Conservation (phyloP, 768 basidiomycete species). For the Sarcomyxa edulis region DNA sequence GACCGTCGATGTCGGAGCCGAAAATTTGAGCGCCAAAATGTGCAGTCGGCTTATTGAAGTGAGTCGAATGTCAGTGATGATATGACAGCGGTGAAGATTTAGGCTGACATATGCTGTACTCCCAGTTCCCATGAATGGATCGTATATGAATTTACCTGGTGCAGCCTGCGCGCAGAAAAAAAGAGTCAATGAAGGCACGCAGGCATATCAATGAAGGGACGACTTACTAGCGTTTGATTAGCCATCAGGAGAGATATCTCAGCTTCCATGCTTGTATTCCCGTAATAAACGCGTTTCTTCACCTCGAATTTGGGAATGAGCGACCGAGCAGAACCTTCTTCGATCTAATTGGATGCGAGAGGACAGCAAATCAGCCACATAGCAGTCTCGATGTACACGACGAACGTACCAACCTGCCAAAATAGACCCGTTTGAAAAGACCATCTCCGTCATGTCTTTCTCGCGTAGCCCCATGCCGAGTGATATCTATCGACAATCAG, state of each 20-base stretch:
- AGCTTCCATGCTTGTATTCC: slow-evolving; percentile 97
- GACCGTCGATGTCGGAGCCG: slow-evolving; percentile 95
- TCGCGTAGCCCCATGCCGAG: slow-evolving; percentile 37
- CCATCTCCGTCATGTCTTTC: slow-evolving; percentile 55
- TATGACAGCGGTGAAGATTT: slow-evolving; percentile 3
- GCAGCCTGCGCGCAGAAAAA: slow-evolving; percentile 53
- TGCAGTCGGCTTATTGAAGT: slow-evolving; percentile 59
- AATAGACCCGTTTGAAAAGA: slow-evolving; percentile 67
- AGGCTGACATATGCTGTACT: slow-evolving; percentile 75
- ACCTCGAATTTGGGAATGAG: slow-evolving; percentile 75
- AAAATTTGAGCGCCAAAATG: slow-evolving; percentile 84
- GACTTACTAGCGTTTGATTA: slow-evolving; percentile 79
- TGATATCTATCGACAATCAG: slow-evolving; percentile 34
- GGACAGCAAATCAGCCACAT: slow-evolving; percentile 1
- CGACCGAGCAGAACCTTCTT: slow-evolving; percentile 61
- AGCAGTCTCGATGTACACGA: not conserved
- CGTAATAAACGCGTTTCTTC: slow-evolving; percentile 86
- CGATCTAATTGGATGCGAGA: slow-evolving; percentile 44
- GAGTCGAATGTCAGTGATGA: not conserved
- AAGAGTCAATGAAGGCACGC: not conserved
- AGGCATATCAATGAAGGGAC: not conserved
- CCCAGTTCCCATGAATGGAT: slow-evolving; percentile 93
- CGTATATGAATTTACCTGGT: slow-evolving; percentile 89
- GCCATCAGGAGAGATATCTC: slow-evolving; percentile 96
- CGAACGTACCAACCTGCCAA: slow-evolving; percentile 78